Evolutionary conservation across 1,284 basidiomycete genomes (phyloP).

Genomic region (Mycena sp.): DNA sequence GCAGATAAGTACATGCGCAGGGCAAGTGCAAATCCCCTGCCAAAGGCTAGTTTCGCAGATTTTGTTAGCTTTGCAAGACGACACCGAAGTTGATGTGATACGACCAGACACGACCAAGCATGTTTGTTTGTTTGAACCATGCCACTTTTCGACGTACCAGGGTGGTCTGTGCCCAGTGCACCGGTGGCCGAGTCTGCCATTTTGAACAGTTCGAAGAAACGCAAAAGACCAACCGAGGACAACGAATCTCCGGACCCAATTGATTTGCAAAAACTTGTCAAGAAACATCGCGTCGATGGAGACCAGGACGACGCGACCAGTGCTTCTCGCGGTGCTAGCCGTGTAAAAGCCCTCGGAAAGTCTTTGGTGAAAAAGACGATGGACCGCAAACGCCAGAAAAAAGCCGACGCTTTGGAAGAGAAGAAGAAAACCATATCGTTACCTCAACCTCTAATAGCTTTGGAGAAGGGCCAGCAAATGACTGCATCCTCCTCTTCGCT

Average conservation of each 20-base stretch:
- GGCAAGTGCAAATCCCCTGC: too few species aligned
- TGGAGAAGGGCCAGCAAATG: slow-evolving; percentile 29
- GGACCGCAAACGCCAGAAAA: slow-evolving; percentile 32
- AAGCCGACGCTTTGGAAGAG: slow-evolving; percentile 32
- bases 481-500: slow-evolving; percentile 26
- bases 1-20: too few species aligned
- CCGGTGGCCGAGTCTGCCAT: slow-evolving; percentile 50
- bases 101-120: neutral
- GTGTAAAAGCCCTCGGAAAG: slow-evolving; percentile 24
- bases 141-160: slow-evolving; percentile 76
- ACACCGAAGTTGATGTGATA: too few species aligned
- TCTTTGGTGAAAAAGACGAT: slow-evolving; percentile 29
- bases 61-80: neutral
- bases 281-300: slow-evolving; percentile 48
- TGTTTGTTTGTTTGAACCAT: slow-evolving; percentile 35
- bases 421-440: slow-evolving; percentile 43
- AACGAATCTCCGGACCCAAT: slow-evolving; percentile 51
- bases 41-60: too few species aligned
- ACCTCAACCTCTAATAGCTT: slow-evolving; percentile 43
- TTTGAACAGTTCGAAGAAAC: slow-evolving; percentile 60
- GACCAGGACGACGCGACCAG: slow-evolving; percentile 30
- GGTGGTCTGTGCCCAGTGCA: slow-evolving; percentile 67
- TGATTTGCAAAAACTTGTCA: slow-evolving; percentile 85
- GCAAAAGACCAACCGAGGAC: slow-evolving; percentile 65
- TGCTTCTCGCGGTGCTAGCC: slow-evolving; percentile 18